Evolutionary conservation across 2,329 filamentous ascomycete genomes (phyloP).

Genomic region (Xenoacremonium recifei): DNA sequence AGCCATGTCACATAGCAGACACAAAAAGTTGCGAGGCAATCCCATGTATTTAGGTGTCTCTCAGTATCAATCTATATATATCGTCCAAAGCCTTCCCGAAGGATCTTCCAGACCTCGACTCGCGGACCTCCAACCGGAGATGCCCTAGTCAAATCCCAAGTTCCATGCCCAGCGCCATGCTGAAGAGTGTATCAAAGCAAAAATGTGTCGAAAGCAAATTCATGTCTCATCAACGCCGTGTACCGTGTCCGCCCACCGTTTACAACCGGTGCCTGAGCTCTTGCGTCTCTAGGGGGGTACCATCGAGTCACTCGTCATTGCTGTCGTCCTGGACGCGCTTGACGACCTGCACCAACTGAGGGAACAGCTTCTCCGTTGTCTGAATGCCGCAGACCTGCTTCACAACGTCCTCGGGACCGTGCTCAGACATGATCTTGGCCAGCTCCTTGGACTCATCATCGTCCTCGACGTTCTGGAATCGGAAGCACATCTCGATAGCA

Average conservation of each 20-base stretch:
- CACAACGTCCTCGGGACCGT: conserved; percentile 72
- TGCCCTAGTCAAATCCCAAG: conserved; percentile 11
- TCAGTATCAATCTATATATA: conserved; percentile 16
- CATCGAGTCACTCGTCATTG: conserved; percentile 40
- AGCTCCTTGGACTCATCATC: conserved; percentile 89
- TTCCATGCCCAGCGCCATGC: conserved; percentile 26
- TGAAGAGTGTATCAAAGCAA: conserved; percentile 13
- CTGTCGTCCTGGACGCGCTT: conserved; percentile 75
- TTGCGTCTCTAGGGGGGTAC: conserved; percentile 7
- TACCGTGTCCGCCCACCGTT: conserved; percentile 11
- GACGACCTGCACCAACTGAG: conserved; percentile 73
- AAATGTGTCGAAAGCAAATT: too few relatives aligned
- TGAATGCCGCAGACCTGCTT: conserved; percentile 80
- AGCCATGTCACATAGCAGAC: conserved; percentile 16
- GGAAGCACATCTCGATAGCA: conserved; percentile 86
- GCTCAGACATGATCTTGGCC: conserved; percentile 77
- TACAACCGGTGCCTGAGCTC: conserved; percentile 10
- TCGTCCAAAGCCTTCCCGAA: not conserved
- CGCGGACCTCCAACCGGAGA: conserved; percentile 2
- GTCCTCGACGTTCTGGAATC: conserved; percentile 90
- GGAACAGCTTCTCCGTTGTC: conserved; percentile 72
- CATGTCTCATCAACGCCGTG: conserved; percentile 24
- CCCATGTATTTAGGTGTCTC: conserved; percentile 14
- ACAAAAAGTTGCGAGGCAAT: conserved; percentile 3
- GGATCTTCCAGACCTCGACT: not conserved